phyloP scores from a whole-genome alignment of 1,284 basidiomycete genomes.

The Neonothopanus nambi region DNA sequence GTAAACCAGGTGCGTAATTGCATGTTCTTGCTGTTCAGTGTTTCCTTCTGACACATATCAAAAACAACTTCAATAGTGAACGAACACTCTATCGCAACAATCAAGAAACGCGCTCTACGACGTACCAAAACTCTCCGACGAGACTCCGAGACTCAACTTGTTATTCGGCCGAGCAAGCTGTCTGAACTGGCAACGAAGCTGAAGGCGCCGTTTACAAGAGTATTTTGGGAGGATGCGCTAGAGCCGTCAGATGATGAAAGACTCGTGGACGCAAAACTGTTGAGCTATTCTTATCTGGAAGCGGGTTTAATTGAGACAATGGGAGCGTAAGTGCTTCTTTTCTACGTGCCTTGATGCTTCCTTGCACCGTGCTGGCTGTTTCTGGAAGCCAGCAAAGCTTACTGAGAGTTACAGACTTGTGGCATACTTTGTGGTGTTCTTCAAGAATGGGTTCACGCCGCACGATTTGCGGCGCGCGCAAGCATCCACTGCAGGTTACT shows the following conservation, averaged over 20 bases:
- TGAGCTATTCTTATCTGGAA: constrained; percentile 71
- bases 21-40: background rate
- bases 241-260: constrained; percentile 57
- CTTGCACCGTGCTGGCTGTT: no score
- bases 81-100: constrained; percentile 50
- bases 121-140: constrained; percentile 58
- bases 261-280: constrained; percentile 58
- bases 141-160: constrained; percentile 53
- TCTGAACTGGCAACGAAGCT: constrained; percentile 38
- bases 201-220: constrained; percentile 55
- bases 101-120: constrained; percentile 58
- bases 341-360: no score
- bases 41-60: background rate
- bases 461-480: constrained; percentile 55
- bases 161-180: constrained; percentile 43
- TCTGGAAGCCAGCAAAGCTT: no score
- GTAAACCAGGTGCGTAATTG: constrained; percentile 53
- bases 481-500: constrained; percentile 39
- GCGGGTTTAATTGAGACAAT: constrained; percentile 61
- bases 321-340: constrained; percentile 41
- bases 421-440: constrained; percentile 68
- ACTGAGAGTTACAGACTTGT: constrained; percentile 39
- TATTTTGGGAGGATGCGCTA: constrained; percentile 59
- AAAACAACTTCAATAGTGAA: constrained; percentile 41
- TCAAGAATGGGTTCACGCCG: constrained; percentile 62